Conservation (phyloP, 2,329 filamentous ascomycete genomes). For the Stemphylium lycopersici region DNA sequence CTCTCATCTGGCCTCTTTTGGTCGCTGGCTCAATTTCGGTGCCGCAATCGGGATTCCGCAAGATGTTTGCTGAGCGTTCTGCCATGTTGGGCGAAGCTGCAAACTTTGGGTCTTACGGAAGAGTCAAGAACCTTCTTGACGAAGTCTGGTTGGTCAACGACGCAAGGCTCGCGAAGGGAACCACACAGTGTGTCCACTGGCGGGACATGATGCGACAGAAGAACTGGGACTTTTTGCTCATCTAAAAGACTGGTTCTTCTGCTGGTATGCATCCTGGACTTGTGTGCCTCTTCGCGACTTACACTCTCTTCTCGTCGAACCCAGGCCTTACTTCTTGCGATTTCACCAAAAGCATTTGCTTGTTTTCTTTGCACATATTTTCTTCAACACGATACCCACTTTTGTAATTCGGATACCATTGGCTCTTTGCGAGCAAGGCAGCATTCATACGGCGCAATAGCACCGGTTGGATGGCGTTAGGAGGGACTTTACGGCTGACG, state of each 20-base stretch:
- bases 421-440: conserved; percentile 26
- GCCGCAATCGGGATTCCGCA: conserved; percentile 74
- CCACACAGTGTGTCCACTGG: conserved; percentile 81
- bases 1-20: conserved; percentile 90
- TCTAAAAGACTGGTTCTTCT: conserved; percentile 58
- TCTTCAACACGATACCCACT: conserved; percentile 45
- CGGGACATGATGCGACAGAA: conserved; percentile 90
- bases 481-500: conserved; percentile 35
- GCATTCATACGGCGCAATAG: conserved; percentile 33
- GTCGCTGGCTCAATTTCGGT: conserved; percentile 81
- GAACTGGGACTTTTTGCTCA: conserved; percentile 90
- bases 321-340: conserved; percentile 13
- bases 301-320: conserved; percentile 30
- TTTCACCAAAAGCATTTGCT: conserved; percentile 31
- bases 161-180: conserved; percentile 59
- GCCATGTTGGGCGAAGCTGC: conserved; percentile 76
- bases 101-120: conserved; percentile 82
- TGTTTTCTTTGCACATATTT: conserved; percentile 48
- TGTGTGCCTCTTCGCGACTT: conserved; percentile 26
- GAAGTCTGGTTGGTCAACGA: conserved; percentile 84
- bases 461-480: conserved; percentile 35
- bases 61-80: conserved; percentile 77
- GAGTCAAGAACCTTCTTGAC: conserved; percentile 76
- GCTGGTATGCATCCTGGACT: conserved; percentile 49
- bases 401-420: conserved; percentile 47